Conservation (phyloP, 495 filamentous ascomycete species). For the Filosporella fistucella region DNA sequence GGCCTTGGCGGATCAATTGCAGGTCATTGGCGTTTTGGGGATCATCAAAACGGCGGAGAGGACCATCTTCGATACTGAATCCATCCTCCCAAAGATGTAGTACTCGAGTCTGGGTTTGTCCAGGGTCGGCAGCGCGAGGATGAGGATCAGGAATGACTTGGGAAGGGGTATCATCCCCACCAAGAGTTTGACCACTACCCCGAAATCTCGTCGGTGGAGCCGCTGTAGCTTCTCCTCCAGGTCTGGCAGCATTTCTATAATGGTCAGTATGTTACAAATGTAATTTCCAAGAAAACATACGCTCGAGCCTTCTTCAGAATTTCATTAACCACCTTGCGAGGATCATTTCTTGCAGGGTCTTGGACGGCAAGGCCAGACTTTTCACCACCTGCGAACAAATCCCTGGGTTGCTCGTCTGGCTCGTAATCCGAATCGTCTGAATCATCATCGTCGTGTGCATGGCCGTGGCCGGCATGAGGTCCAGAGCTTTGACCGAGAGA, state of each 20-base stretch:
- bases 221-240: slow-evolving; percentile 45
- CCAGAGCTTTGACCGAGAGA: slow-evolving; percentile 42
- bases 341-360: slow-evolving; percentile 64
- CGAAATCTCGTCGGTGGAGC: slow-evolving; percentile 59
- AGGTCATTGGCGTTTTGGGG: slow-evolving; percentile 78
- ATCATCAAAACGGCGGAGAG: slow-evolving; percentile 85
- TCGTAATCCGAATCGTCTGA: slow-evolving; percentile 57
- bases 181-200: slow-evolving; percentile 80
- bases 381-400: slow-evolving; percentile 92
- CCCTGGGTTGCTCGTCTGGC: slow-evolving; percentile 60
- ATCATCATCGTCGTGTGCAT: slow-evolving; percentile 52
- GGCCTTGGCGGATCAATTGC: slow-evolving; percentile 77
- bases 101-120: slow-evolving; percentile 38
- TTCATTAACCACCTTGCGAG: slow-evolving; percentile 65
- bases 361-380: slow-evolving; percentile 95
- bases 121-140: slow-evolving; percentile 37
- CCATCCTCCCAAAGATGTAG: slow-evolving; percentile 93
- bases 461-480: slow-evolving; percentile 35
- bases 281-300: slow-evolving; percentile 41
- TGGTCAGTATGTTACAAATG: slow-evolving; percentile 8
- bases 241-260: slow-evolving; percentile 53
- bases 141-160: slow-evolving; percentile 63
- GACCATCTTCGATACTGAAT: slow-evolving; percentile 92
- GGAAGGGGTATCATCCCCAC: slow-evolving; percentile 82
- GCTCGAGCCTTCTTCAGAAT: slow-evolving; percentile 78